Evolutionary conservation across 1,284 basidiomycete genomes (phyloP), one percentile per base, ranked within the genome.

Genomic region (Fistulina hepatica): DNA sequence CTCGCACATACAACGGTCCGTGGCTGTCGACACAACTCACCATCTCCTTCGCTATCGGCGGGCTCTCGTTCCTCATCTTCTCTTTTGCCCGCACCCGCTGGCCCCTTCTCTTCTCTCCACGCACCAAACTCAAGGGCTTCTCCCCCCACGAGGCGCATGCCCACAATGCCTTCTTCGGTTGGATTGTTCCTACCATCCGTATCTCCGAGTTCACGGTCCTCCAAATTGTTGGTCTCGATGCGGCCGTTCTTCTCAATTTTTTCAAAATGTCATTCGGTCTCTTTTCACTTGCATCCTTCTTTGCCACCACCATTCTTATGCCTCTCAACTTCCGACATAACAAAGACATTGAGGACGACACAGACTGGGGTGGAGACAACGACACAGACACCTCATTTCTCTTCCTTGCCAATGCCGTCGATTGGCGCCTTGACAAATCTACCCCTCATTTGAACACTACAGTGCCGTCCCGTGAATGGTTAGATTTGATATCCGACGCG

Each of bases 191-290:
- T 1, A 97, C 93, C 0, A 69, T 97, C 39, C 69, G 73, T 40
- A 90, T 85, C 0, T 90, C 88, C 30, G 94, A 97, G 54, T 90
- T 86, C 50, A 85, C 88, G 3, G 81, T 97, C n/a, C 67, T 97
- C 0, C 93, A 97, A 55, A 93, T 94, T 27, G 93, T 97, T 9
- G 94, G 94, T 0, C 63, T 98, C 34, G 94, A 98, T 59, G 94
- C 92, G 26, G 91, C 91, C 5, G 91, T 97, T 49, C 70, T 97
- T 4, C 73, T 98, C 24, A 88, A 81, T 49, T 98, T 98, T 63
- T 84, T 92, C 70, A 92, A 93, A 57, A 97, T 86, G 73, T 78
- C 82, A 0, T 97, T 97, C 58, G 79, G 83, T 52, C 70, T 97
- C 21, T 97, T 97, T 58, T 78, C 81, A 1, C 59, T 79, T n/a